Conservation (phyloP, 441 rosid genomes). For the Flueggea neowawraea region DNA sequence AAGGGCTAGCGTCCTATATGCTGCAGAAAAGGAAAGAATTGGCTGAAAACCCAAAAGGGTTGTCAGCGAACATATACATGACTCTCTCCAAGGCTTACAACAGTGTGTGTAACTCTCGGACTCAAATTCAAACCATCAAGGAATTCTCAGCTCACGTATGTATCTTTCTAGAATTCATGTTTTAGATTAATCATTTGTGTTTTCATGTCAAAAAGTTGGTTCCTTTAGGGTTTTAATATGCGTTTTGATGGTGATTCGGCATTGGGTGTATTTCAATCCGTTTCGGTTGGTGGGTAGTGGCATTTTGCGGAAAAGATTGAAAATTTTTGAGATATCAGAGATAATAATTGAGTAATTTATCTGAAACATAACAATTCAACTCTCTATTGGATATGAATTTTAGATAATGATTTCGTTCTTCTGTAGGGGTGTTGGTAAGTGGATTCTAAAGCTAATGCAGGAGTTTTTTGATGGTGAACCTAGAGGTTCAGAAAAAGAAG, state of each 20-base stretch:
- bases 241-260: not conserved
- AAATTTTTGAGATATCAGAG: not conserved
- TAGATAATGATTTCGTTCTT: not conserved
- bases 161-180: not conserved
- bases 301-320: not conserved
- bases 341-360: not conserved
- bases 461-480: slow-evolving; percentile 51
- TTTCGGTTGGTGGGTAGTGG: not conserved
- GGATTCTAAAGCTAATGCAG: slow-evolving; percentile 70
- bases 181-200: not conserved
- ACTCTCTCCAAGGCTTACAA: slow-evolving; percentile 60
- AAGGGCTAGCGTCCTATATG: slow-evolving; percentile 53
- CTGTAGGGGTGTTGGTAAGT: slow-evolving; percentile 85
- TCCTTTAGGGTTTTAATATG: not conserved
- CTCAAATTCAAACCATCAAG: slow-evolving; percentile 58
- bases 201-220: not conserved
- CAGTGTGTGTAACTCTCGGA: slow-evolving; percentile 50
- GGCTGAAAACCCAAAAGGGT: slow-evolving; percentile 61
- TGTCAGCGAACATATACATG: slow-evolving; percentile 56
- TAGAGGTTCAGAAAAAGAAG: slow-evolving; percentile 55
- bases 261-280: not conserved
- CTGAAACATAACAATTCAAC: not conserved
- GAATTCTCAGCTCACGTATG: slow-evolving; percentile 72
- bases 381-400: not conserved
- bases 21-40: slow-evolving; percentile 65